Percentiles rank a stretch among this genome's conserved stretches.
Conservation (phyloP, 441 rosid genomes). For the Adansonia rubrostipa region DNA sequence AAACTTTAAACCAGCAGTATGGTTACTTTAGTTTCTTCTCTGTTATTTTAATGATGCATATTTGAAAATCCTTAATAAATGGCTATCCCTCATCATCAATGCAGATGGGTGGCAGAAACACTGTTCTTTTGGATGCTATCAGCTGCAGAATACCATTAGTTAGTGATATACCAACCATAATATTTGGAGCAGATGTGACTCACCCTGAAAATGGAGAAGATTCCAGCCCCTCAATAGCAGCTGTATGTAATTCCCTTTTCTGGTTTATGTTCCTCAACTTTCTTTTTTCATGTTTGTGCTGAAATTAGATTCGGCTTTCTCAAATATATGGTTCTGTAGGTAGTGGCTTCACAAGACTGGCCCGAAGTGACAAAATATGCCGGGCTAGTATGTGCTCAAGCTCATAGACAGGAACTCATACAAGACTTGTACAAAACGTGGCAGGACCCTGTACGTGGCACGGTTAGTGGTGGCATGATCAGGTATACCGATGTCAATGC, state of each 20-base stretch:
- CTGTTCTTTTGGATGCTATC: slow-evolving; percentile 90
- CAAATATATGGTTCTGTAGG: slow-evolving; percentile 50
- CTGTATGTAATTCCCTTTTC: slow-evolving; percentile 50
- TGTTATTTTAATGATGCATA: neutral
- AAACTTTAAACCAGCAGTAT: neutral
- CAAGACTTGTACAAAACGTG: slow-evolving; percentile 95
- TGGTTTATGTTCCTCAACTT: neutral
- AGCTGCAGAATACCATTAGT: slow-evolving; percentile 94
- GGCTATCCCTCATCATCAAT: neutral
- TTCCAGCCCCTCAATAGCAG: slow-evolving; percentile 95
- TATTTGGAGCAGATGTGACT: slow-evolving; percentile 97
- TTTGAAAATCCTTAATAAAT: slow-evolving; percentile 6
- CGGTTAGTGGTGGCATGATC: slow-evolving; percentile 96
- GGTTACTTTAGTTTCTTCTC: neutral
- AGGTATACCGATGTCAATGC: slow-evolving; percentile 48
- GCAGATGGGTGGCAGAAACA: slow-evolving; percentile 99
- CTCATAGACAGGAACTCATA: slow-evolving; percentile 96
- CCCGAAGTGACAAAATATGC: slow-evolving; percentile 99
- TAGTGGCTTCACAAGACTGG: slow-evolving; percentile 99
- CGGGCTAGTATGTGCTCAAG: slow-evolving; percentile 97
- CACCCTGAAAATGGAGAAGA: slow-evolving; percentile 98
- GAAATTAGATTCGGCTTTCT: slow-evolving; percentile 20
- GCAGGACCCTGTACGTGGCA: slow-evolving; percentile 97
- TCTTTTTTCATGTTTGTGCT: neutral
- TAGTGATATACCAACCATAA: slow-evolving; percentile 93